A percentile compares a stretch with the other conserved stretches of the same genome.
These are phyloP conservation scores for Alopecurus myosuroides DNA, from an alignment of 176 grass and related monocot species.

Conservation along the genomic window DNA sequence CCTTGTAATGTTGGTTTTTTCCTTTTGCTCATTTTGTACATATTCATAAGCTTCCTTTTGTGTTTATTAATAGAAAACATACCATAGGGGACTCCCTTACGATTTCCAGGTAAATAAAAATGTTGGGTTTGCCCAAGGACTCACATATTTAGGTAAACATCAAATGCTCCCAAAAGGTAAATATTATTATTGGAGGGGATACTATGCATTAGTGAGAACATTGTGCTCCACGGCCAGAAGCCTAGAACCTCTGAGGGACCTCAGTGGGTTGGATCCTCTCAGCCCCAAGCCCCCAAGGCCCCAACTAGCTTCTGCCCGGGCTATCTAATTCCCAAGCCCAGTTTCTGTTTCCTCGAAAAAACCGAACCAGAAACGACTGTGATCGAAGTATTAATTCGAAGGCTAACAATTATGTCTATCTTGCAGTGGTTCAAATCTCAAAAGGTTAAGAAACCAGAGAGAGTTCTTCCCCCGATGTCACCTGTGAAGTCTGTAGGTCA, in stretches of 20 bases:
- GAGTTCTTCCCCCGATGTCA: constrained; percentile 78
- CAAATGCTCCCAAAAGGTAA: background rate
- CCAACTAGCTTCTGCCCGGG: background rate
- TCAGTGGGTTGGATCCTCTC: background rate
- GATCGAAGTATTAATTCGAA: background rate
- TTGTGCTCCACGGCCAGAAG: constrained; percentile 15
- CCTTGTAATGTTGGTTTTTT: background rate
- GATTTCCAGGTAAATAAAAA: background rate
- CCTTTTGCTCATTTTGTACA: background rate
- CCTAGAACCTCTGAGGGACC: constrained; percentile 12
- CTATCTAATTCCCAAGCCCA: background rate
- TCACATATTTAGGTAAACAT: background rate
- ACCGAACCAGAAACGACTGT: background rate
- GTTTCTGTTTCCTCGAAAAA: background rate
- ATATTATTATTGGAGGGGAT: background rate
- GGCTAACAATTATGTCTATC: constrained; percentile 15
- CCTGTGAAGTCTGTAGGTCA: constrained; percentile 53
- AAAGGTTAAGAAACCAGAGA: constrained; percentile 69
- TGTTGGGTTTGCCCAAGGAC: background rate
- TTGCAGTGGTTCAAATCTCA: constrained; percentile 97
- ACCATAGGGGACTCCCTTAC: background rate
- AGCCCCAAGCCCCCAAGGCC: background rate
- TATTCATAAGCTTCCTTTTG: background rate
- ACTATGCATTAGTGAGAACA: background rate
- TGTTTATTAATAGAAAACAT: background rate